phyloP scores from a whole-genome alignment of 179 eudicot genomes.

The Camellia oleifera region DNA sequence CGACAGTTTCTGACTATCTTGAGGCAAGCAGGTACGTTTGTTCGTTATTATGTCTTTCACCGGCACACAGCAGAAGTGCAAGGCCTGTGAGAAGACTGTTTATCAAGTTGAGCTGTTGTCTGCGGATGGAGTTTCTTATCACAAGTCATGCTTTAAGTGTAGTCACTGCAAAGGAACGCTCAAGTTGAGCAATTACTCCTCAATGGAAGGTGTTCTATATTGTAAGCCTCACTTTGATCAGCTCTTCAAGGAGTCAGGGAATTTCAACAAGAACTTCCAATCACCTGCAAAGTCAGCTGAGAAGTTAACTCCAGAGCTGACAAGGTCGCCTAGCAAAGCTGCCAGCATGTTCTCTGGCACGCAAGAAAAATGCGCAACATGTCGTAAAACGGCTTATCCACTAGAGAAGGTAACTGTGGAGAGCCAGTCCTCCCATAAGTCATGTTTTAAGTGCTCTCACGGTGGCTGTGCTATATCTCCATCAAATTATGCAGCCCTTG shows the following conservation, averaged over 20 bases:
- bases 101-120: conserved; percentile 88
- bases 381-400: conserved; percentile 95
- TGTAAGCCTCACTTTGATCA: conserved; percentile 99
- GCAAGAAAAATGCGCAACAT: conserved; percentile 91
- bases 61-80: conserved; percentile 94
- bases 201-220: conserved; percentile 94
- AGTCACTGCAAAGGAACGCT: conserved; percentile 30
- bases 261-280: conserved; percentile 84
- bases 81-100: conserved; percentile 97
- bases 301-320: conserved; percentile 69
- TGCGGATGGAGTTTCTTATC: conserved; percentile 41
- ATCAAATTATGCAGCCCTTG: too few relatives aligned
- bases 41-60: conserved; percentile 68
- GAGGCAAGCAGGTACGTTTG: background rate
- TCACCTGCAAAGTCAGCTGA: conserved; percentile 85
- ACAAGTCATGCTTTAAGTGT: too few relatives aligned
- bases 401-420: conserved; percentile 68
- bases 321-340: conserved; percentile 91
- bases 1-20: background rate
- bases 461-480: too few relatives aligned
- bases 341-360: conserved; percentile 98
- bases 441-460: too few relatives aligned
- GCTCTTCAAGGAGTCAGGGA: conserved; percentile 93
- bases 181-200: conserved; percentile 87
- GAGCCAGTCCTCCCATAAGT: too few relatives aligned